Evolutionary conservation across 1,139 yeast genomes (phyloP).

Genomic region (Sugiyamaella neomexicana): DNA sequence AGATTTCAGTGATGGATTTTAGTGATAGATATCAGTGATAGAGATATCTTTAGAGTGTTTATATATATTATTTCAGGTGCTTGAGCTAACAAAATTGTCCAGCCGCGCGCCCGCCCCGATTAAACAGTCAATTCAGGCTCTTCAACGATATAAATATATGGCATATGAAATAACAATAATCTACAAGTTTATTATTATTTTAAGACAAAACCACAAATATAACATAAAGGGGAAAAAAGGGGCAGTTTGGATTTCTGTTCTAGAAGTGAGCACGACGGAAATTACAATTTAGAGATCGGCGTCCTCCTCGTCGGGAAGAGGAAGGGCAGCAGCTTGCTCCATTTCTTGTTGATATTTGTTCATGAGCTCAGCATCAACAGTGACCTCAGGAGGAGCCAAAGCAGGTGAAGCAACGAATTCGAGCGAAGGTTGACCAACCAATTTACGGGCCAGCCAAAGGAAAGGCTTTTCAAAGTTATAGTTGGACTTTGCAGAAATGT

Average conservation of each 20-base stretch:
- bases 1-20: too few relatives aligned
- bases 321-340: conserved; percentile 99
- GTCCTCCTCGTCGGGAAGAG: conserved; percentile 99
- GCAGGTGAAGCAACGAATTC: conserved; percentile 99
- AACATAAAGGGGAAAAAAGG: conserved; percentile 1
- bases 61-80: neutral
- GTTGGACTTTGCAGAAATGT: conserved; percentile 98
- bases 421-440: conserved; percentile 96
- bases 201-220: conserved; percentile 7
- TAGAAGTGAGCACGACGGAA: too few relatives aligned
- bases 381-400: conserved; percentile 99
- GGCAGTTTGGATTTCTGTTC: too few relatives aligned
- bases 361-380: conserved; percentile 95
- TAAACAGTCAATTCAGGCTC: too few relatives aligned
- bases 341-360: conserved; percentile 98
- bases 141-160: too few relatives aligned
- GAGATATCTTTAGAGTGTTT: too few relatives aligned
- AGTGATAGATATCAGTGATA: too few relatives aligned
- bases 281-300: conserved; percentile 95
- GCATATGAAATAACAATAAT: neutral
- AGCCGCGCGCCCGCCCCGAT: neutral
- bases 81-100: neutral
- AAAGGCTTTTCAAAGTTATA: conserved; percentile 99
- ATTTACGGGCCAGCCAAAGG: conserved; percentile 99
- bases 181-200: conserved; percentile 14